Evolutionary conservation across 2,329 filamentous ascomycete genomes (phyloP), one percentile per base, ranked within the genome.

Genomic region (Aspergillus oerlinghausenensis): DNA sequence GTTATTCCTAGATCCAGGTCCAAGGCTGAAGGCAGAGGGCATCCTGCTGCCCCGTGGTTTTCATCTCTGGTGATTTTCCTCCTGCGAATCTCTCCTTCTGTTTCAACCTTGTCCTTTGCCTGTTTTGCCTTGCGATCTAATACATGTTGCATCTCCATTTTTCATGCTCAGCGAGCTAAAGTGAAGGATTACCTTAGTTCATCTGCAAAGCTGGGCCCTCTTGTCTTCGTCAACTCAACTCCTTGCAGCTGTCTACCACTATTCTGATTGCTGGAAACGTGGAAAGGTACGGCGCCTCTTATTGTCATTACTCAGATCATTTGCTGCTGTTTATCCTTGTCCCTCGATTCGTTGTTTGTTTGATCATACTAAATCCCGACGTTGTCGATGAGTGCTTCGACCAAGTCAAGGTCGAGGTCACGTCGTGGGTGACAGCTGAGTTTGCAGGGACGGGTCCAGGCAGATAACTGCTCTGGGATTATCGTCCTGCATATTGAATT

Each of bases 241-340:
- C 63, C 63, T 64, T 64, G 63, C 63, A 64, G 63, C 51, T 58
- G 43, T 59, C 54, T 42, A 21, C 56, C 49, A 42, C 21, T 23
- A 17, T 25, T 55, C 49, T 52, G 50, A 49, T 54, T 57, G 55
- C 56, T 56, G 59, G 59, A 63, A 58, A 58, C 63, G 58, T 62
- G n/a, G 35, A 47, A 53, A 63, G 59, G 62, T 63, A 54, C 55
- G 60, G 40, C 55, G 50, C 51, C 32, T 51, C 49, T 23, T 40
- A 21, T 51, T 54, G 9, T 45, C 28, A 10, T 35, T 50, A 9
- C 8, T 43, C 21, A 10, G 35, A 26, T 50, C 19, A 28, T 49
- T 42, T 49, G 43, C 14, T 38, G 28, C 29, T 10, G 28, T 59
- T 52, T 48, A 25, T n/a, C 28, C 38, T 50, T 43, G 42, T 52